A percentile compares a stretch with the other conserved stretches of the same genome.
phyloP scores from a whole-genome alignment of 345 rosid species.

The Populus euphratica region DNA sequence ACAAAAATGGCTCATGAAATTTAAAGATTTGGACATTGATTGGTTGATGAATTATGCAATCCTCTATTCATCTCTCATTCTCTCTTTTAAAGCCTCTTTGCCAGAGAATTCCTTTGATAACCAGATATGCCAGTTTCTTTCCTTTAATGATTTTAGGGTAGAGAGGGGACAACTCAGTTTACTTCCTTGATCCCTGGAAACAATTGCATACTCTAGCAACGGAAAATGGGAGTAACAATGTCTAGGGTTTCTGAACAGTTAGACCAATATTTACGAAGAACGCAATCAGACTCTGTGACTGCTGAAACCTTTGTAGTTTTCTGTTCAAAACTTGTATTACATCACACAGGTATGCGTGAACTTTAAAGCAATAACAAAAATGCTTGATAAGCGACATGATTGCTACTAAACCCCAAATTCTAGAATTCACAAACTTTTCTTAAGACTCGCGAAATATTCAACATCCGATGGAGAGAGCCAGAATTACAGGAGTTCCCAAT shows the following conservation, averaged over 20 bases:
- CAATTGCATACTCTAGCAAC: background rate
- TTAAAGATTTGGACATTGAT: constrained; percentile 66
- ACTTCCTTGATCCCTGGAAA: background rate
- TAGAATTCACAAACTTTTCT: too few species aligned
- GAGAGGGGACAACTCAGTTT: background rate
- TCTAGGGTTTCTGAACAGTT: background rate
- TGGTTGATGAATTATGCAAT: constrained; percentile 49
- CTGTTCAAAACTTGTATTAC: background rate
- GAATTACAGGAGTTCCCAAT: too few species aligned
- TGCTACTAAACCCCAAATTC: too few species aligned
- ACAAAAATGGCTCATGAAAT: constrained; percentile 62
- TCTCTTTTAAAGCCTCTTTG: too few species aligned
- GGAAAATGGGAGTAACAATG: background rate
- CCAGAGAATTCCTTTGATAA: background rate
- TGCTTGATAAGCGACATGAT: too few species aligned
- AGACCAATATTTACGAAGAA: background rate
- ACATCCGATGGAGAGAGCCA: background rate
- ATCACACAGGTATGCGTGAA: background rate
- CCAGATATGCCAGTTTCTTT: background rate
- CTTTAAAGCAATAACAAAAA: background rate
- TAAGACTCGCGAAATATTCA: too few species aligned
- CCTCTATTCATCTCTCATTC: background rate
- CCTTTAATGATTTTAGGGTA: background rate
- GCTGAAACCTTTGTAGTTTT: background rate
- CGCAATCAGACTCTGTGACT: too few species aligned